Base-by-base conservation (phyloP, 1,284 basidiomycete genomes). In the Peniophora sp. region DNA sequence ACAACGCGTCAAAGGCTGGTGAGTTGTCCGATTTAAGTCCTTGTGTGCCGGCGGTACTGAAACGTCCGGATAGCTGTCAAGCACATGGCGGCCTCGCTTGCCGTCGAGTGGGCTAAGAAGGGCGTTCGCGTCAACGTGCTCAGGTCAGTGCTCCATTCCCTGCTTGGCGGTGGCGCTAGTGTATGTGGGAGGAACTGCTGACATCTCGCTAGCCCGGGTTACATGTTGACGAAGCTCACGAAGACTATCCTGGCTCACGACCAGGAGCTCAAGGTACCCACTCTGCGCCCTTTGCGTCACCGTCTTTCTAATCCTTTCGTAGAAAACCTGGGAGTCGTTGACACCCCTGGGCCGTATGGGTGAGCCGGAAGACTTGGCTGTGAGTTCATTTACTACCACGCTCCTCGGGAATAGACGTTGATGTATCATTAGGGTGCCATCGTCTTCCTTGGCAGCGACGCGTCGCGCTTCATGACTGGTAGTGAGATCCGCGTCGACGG, bases 1-100 rank as follows among this genome's bases (percentile, higher is more conserved):
- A 98, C 71, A 98, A 97, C 67, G 88, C 91, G n/a, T 94, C 92
- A 43, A 95, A 90, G 72, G 87, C 87, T 45, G 86, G 85, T 84
- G 58, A 18, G 34, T 46, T 6, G 20, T 14, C 42, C 9, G 17
- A 24, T 20, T 22, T 24, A 17, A 6, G 12, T 37, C 18, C 18
- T 12, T 10, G 34, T 41, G 11, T 22, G n/a, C 6, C 18, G 18
- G 14, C n/a, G 24, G 17, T 17, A 23, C 47, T 43, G 34, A 48
- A 47, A 41, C 48, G 32, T 10, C 17, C 35, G 15, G 51, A 47
- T 56, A 80, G 90, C 91, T 49, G 92, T 95, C 32, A 85, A 85
- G 62, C 92, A 95, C 61, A 88, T 95, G 83, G 90, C 91, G 14
- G 75, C 86, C 0, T 88, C 83, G 58, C 73, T 95, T 48, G 92